Evolutionary conservation across 345 rosid genomes (phyloP).

Genomic region (Gossypium stocksii): DNA sequence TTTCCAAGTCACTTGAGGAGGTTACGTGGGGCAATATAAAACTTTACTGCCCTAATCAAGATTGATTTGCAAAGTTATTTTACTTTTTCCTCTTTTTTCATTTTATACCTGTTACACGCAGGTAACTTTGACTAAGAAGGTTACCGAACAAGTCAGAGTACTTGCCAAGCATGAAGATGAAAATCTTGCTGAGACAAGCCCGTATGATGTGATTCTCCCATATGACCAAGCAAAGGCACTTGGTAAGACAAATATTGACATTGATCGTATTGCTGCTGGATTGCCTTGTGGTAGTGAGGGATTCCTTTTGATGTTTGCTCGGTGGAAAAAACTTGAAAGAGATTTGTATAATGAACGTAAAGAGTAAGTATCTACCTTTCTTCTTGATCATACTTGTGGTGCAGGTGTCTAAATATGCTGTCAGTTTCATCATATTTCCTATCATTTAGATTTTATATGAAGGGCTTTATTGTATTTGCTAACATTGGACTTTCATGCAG

Average conservation of each 20-base stretch:
- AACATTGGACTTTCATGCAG: conserved; percentile 48
- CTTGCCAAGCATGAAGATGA: conserved; percentile 94
- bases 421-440: conserved; percentile 6
- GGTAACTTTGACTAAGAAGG: conserved; percentile 84
- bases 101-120: conserved; percentile 27
- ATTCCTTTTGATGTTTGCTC: conserved; percentile 96
- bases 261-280: conserved; percentile 98
- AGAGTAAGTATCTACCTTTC: conserved; percentile 49
- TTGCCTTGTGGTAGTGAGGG: conserved; percentile 99
- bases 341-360: conserved; percentile 96
- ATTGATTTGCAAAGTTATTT: conserved; percentile 5
- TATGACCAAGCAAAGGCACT: conserved; percentile 99
- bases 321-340: conserved; percentile 98
- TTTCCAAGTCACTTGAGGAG: background rate
- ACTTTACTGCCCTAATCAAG: background rate
- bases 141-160: conserved; percentile 84
- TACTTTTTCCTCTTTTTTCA: background rate
- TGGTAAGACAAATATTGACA: conserved; percentile 93
- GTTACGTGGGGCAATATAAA: background rate
- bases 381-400: conserved; percentile 13
- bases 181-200: conserved; percentile 60
- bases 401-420: background rate
- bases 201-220: conserved; percentile 65
- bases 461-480: conserved; percentile 7
- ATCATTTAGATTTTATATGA: background rate